Evolutionary conservation across 148 eudicot genomes (phyloP).

Genomic region (Drosera capensis): DNA sequence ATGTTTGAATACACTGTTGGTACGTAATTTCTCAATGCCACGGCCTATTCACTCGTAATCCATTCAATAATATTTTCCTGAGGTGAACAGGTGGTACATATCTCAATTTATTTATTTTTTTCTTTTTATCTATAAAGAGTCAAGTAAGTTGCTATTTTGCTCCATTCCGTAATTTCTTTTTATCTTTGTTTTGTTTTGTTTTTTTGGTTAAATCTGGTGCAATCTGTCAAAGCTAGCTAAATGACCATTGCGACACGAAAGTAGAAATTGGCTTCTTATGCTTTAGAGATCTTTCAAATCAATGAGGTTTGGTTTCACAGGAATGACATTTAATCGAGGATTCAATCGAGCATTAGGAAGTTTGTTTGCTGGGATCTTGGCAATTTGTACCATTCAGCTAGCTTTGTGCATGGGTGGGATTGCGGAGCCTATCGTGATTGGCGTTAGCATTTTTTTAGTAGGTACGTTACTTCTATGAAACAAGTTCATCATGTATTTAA

Average conservation of each 20-base stretch:
- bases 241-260: too few relatives aligned
- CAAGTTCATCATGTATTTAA: neutral
- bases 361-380: constrained; percentile 38
- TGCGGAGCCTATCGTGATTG: constrained; percentile 36
- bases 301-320: constrained; percentile 5
- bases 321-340: constrained; percentile 45
- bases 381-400: constrained; percentile 31
- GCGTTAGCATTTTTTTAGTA: constrained; percentile 33
- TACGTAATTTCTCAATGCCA: constrained; percentile 16
- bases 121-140: neutral
- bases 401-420: constrained; percentile 23
- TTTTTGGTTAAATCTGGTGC: too few relatives aligned
- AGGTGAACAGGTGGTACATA: too few relatives aligned
- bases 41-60: neutral
- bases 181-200: neutral
- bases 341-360: constrained; percentile 61
- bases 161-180: neutral
- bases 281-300: neutral
- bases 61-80: too few relatives aligned
- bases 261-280: too few relatives aligned
- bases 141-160: too few relatives aligned
- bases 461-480: constrained; percentile 15
- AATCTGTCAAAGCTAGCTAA: too few relatives aligned
- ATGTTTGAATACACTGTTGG: constrained; percentile 67
- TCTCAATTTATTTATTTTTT: too few relatives aligned